phyloP scores from a whole-genome alignment of 768 basidiomycete genomes.

The Clitopilus hobsonii region DNA sequence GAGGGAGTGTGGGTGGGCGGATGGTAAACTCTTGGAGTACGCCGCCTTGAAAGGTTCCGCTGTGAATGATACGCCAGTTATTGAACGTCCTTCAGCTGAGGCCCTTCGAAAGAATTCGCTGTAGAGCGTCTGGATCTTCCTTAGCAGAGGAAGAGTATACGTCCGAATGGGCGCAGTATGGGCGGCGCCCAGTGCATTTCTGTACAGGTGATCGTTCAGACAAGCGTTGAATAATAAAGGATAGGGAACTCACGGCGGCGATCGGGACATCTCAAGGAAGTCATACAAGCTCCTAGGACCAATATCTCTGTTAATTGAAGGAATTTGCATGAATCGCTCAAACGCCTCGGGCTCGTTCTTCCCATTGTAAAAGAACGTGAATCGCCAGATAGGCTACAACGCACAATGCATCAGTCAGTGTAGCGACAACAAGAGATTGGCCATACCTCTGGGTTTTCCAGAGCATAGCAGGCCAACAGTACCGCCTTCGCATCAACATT shows the following conservation, averaged over 20 bases:
- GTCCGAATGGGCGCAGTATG: not conserved
- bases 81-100: not conserved
- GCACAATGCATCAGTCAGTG: not conserved
- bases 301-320: conserved; percentile 30
- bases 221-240: not conserved
- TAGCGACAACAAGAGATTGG: not conserved
- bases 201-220: too few species aligned
- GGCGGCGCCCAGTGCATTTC: too few species aligned
- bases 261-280: conserved; percentile 27
- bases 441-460: not conserved
- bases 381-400: not conserved
- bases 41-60: not conserved
- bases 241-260: not conserved
- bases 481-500: not conserved
- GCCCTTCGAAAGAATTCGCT: not conserved
- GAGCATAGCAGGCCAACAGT: not conserved
- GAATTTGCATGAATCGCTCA: conserved; percentile 45
- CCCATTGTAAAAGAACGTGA: conserved; percentile 52
- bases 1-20: not conserved
- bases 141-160: not conserved
- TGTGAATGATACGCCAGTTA: not conserved
- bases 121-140: not conserved
- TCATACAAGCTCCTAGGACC: conserved; percentile 33
- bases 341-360: conserved; percentile 45
- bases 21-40: not conserved